phyloP scores from a whole-genome alignment of 495 filamentous ascomycete genomes.

The Chaetomium cochliodes region DNA sequence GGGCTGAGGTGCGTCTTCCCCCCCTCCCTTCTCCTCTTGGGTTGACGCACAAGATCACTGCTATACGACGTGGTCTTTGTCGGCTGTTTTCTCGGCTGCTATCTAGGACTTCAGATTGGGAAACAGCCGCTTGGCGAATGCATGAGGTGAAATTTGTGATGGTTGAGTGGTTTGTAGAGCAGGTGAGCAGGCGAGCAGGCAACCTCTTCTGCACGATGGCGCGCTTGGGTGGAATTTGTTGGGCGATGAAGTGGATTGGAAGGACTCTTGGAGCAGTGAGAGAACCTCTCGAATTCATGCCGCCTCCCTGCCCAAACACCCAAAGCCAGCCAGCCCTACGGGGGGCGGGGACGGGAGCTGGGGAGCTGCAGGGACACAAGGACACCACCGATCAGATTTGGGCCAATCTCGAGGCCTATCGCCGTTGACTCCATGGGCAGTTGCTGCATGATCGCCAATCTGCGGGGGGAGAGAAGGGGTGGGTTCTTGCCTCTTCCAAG shows the following conservation, averaged over 20 bases:
- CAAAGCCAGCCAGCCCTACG: constrained; percentile 15
- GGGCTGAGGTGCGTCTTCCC: constrained; percentile 16
- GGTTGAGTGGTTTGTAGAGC: not conserved
- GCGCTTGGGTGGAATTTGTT: not conserved
- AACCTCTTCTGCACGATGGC: not conserved
- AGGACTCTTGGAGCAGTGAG: not conserved
- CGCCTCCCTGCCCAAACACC: not conserved
- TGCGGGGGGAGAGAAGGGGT: not conserved
- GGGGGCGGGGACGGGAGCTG: not conserved
- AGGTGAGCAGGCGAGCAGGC: not conserved
- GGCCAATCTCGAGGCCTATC: constrained; percentile 7
- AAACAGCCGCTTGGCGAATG: not conserved
- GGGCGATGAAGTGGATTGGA: not conserved
- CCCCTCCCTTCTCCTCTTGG: not conserved
- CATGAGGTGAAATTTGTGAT: not conserved
- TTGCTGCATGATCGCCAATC: constrained; percentile 9
- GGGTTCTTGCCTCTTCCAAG: not conserved
- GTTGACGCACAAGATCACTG: constrained; percentile 12
- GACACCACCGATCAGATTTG: not conserved
- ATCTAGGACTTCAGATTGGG: not conserved
- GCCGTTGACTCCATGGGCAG: not conserved
- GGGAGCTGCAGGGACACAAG: constrained; percentile 12
- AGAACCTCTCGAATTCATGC: not conserved
- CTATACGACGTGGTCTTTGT: not conserved
- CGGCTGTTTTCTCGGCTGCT: not conserved